phyloP scores from a whole-genome alignment of 2,329 filamentous ascomycete species.

The Talaromyces sp. region DNA sequence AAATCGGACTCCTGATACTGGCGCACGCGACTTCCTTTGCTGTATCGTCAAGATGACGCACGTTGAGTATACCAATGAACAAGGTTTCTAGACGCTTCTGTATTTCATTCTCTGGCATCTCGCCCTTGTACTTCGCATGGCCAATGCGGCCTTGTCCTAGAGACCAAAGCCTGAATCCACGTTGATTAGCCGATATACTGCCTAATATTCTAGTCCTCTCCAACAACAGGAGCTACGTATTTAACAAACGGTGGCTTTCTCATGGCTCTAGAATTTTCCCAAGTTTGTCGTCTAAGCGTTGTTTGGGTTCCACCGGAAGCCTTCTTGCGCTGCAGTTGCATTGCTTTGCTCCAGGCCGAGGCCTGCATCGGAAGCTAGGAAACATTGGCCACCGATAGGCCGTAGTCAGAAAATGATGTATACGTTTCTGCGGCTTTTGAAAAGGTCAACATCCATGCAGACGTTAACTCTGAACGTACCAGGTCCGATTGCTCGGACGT shows the following conservation, averaged over 20 bases:
- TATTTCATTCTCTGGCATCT: not conserved
- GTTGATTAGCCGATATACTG: not conserved
- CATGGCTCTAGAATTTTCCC: not conserved
- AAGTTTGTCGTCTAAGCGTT: not conserved
- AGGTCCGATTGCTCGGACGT: not conserved
- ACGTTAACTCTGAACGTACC: not conserved
- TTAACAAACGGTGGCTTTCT: not conserved
- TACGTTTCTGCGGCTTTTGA: not conserved
- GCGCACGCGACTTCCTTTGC: not conserved
- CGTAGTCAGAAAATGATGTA: not conserved
- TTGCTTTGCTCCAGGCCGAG: not conserved
- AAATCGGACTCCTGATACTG: not conserved
- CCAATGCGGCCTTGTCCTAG: not conserved
- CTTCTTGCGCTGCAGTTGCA: not conserved
- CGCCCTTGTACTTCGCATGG: not conserved
- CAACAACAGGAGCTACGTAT: not conserved
- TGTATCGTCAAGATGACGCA: conserved; percentile 1
- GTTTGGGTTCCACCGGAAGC: not conserved
- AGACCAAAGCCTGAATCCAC: not conserved
- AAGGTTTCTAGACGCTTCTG: not conserved
- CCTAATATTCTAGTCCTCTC: no score
- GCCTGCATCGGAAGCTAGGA: not conserved
- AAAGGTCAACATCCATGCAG: not conserved
- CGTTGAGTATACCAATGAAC: no score
- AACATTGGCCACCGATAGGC: no score